Evolutionary conservation across 2,329 filamentous ascomycete species (phyloP).

Genomic region (Fusarium siculi): DNA sequence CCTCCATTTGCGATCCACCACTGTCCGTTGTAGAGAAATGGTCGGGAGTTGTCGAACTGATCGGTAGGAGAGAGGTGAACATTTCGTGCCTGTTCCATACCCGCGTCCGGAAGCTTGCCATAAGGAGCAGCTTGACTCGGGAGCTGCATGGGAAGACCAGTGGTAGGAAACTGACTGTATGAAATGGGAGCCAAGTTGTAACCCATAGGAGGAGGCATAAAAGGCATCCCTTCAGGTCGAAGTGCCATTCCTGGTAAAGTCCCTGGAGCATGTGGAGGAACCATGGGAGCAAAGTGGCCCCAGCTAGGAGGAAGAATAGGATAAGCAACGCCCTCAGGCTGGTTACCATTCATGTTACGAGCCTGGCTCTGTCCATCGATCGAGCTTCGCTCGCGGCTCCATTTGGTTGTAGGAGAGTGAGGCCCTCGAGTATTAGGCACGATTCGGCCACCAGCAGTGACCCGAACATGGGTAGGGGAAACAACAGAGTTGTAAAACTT

Average conservation of each 20-base stretch:
- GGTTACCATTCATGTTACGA: conserved; percentile 37
- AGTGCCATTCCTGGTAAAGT: conserved; percentile 47
- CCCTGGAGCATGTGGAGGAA: conserved; percentile 47
- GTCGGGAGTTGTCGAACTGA: conserved; percentile 58
- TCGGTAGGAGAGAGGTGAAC: conserved; percentile 54
- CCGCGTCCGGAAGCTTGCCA: conserved; percentile 47
- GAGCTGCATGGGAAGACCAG: conserved; percentile 27
- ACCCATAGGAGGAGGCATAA: conserved; percentile 56
- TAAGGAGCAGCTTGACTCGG: conserved; percentile 34
- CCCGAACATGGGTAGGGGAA: conserved; percentile 73
- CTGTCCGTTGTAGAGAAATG: conserved; percentile 59
- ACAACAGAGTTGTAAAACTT: conserved; percentile 75
- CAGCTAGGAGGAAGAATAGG: conserved; percentile 44
- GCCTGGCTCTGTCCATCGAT: conserved; percentile 36
- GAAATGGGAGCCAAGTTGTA: conserved; percentile 47
- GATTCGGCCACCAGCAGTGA: conserved; percentile 74
- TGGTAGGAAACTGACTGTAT: conserved; percentile 37
- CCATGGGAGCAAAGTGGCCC: conserved; percentile 46
- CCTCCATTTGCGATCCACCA: conserved; percentile 52
- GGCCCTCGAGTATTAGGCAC: conserved; percentile 70
- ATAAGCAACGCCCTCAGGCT: conserved; percentile 36
- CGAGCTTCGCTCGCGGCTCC: conserved; percentile 54
- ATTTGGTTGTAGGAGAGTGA: conserved; percentile 64
- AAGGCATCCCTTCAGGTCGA: conserved; percentile 47
- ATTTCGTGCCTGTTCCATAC: conserved; percentile 47